Percentiles rank a stretch among this genome's conserved stretches.
These are phyloP conservation scores for Globisporangium mamillatum DNA, from an alignment of 352 stramenopile species.

Conservation along the genomic window DNA sequence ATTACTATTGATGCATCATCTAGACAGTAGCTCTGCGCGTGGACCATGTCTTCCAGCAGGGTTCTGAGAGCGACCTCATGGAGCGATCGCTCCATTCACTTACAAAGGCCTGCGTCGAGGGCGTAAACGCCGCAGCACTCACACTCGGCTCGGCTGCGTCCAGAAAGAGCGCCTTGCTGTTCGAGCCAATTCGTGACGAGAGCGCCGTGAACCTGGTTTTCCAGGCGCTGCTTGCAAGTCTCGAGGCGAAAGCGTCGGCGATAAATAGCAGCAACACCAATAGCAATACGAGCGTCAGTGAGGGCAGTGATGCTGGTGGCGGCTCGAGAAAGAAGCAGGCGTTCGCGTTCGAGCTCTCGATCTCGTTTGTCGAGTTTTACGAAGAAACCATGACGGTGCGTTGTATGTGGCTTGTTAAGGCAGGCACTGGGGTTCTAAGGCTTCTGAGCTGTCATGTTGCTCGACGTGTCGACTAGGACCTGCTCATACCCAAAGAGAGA, in stretches of 20 bases:
- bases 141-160: conserved; percentile 38
- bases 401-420: background rate
- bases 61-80: conserved; percentile 37
- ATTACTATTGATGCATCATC: background rate
- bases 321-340: conserved; percentile 7
- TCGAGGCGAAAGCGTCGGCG: conserved; percentile 28
- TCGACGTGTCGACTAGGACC: background rate
- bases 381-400: conserved; percentile 49
- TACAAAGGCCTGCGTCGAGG: conserved; percentile 41
- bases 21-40: conserved; percentile 28
- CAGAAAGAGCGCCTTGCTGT: conserved; percentile 36
- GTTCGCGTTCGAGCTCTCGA: conserved; percentile 32
- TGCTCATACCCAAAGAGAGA: background rate
- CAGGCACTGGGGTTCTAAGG: background rate
- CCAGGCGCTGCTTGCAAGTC: conserved; percentile 26
- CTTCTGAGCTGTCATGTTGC: background rate
- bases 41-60: conserved; percentile 44
- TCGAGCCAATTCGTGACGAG: conserved; percentile 27
- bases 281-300: no score
- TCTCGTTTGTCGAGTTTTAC: conserved; percentile 54
- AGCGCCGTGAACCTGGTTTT: conserved; percentile 34
- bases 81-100: conserved; percentile 44
- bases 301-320: no score
- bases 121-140: conserved; percentile 48
- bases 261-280: conserved; percentile 2